Evolutionary conservation across 345 rosid species (phyloP).

Genomic region (Boechera divaricarpa): DNA sequence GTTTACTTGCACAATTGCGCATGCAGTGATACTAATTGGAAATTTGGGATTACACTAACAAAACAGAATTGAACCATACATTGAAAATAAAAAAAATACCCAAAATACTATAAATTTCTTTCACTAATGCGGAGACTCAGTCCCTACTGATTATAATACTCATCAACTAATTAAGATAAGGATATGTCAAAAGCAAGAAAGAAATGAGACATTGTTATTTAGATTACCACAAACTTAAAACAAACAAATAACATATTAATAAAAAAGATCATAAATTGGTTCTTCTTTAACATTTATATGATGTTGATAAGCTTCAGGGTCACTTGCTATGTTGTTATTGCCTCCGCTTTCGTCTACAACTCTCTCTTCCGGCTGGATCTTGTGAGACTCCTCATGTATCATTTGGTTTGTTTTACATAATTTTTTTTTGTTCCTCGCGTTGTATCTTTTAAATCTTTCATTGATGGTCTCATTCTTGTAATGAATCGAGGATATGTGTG

Average conservation of each 20-base stretch:
- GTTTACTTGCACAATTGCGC: background rate
- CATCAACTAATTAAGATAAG: background rate
- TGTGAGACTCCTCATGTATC: background rate
- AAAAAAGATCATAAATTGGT: slow-evolving; percentile 13
- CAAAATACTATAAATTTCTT: background rate
- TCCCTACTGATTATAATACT: slow-evolving; percentile 1
- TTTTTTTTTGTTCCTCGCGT: slow-evolving; percentile 25
- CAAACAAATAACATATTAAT: slow-evolving; percentile 9
- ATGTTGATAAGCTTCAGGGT: slow-evolving; percentile 6
- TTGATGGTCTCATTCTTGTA: slow-evolving; percentile 33
- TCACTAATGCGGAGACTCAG: background rate
- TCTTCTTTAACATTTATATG: slow-evolving; percentile 29
- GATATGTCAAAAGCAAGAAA: slow-evolving; percentile 12
- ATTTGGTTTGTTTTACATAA: background rate
- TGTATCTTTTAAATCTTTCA: slow-evolving; percentile 19
- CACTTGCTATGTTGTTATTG: slow-evolving; percentile 9
- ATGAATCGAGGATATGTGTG: slow-evolving; percentile 31
- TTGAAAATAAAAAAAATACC: background rate
- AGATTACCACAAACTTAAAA: background rate
- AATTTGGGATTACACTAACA: slow-evolving; percentile 2
- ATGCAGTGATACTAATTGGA: background rate
- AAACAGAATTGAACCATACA: slow-evolving; percentile 7
- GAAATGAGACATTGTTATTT: background rate
- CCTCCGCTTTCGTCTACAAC: slow-evolving; percentile 18
- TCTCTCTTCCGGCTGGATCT: background rate